Evolutionary conservation across 2,329 filamentous ascomycete species (phyloP).

Genomic region (Sporothrix brasiliensis): DNA sequence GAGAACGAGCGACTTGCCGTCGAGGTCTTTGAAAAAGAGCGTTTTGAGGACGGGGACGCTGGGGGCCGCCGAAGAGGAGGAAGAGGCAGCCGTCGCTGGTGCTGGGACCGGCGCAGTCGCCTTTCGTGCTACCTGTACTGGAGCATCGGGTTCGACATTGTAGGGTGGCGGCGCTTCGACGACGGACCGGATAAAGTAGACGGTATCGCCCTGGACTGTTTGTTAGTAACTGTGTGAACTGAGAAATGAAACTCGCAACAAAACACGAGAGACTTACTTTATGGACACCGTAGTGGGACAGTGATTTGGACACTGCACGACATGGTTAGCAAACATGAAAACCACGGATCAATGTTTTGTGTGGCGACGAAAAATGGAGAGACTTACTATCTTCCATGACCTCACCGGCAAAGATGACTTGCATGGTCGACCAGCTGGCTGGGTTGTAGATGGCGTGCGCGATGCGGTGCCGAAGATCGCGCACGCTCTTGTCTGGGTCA

Average conservation of each 20-base stretch:
- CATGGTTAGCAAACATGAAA: background rate
- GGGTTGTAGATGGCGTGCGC: background rate
- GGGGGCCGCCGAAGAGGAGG: background rate
- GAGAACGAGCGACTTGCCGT: slow-evolving; percentile 18
- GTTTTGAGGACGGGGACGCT: background rate
- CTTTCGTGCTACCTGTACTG: too few relatives aligned
- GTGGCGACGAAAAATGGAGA: background rate
- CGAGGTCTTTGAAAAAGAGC: slow-evolving; percentile 26
- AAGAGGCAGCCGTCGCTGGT: too few relatives aligned
- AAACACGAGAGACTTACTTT: background rate
- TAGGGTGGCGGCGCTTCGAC: slow-evolving; percentile 20
- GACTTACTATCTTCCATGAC: slow-evolving; percentile 14
- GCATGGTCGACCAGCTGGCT: slow-evolving; percentile 17
- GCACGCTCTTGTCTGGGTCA: background rate
- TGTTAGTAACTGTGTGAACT: background rate
- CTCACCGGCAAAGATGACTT: slow-evolving; percentile 25
- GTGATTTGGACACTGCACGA: background rate
- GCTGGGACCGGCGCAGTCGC: too few relatives aligned
- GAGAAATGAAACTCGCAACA: too few relatives aligned
- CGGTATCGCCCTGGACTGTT: slow-evolving; percentile 13
- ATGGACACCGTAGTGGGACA: slow-evolving; percentile 4
- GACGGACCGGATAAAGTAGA: slow-evolving; percentile 30
- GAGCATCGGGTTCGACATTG: background rate
- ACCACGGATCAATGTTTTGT: background rate
- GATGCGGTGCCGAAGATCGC: slow-evolving; percentile 7